These are phyloP conservation scores for Globisporangium cystogenes DNA, from an alignment of 352 stramenopile species.

Conservation along the genomic window DNA sequence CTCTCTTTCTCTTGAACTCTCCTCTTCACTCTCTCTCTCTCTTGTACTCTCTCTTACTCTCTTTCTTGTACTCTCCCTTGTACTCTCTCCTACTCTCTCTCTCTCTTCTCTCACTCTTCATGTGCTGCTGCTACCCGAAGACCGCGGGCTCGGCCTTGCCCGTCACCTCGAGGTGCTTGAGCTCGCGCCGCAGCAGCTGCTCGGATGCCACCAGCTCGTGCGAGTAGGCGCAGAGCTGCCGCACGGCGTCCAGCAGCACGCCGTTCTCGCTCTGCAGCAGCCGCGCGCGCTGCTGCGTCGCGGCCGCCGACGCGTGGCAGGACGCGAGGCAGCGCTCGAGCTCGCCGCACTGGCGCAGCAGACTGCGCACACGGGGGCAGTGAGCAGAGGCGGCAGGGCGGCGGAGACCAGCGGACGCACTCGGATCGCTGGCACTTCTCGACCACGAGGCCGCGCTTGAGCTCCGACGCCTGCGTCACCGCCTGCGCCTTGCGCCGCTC, in stretches of 20 bases:
- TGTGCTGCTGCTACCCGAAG: constrained; percentile 38
- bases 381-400: background rate
- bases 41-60: no score
- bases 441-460: constrained; percentile 52
- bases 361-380: constrained; percentile 15
- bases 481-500: constrained; percentile 33
- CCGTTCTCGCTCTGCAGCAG: constrained; percentile 43
- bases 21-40: background rate
- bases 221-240: constrained; percentile 50
- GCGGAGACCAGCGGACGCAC: constrained; percentile 17
- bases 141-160: constrained; percentile 29
- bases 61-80: no score
- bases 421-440: constrained; percentile 52
- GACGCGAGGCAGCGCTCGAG: constrained; percentile 43
- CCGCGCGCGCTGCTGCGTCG: constrained; percentile 28
- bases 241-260: constrained; percentile 36
- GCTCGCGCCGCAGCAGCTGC: constrained; percentile 36
- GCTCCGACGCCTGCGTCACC: constrained; percentile 19
- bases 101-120: no score
- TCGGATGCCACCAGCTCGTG: constrained; percentile 40
- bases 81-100: no score
- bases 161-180: constrained; percentile 42
- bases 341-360: constrained; percentile 43
- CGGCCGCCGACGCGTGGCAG: constrained; percentile 26
- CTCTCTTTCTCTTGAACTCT: no score